These are phyloP conservation scores for Pyrenophora graminea DNA, from an alignment of 2,329 filamentous ascomycete genomes.

Conservation along the genomic window DNA sequence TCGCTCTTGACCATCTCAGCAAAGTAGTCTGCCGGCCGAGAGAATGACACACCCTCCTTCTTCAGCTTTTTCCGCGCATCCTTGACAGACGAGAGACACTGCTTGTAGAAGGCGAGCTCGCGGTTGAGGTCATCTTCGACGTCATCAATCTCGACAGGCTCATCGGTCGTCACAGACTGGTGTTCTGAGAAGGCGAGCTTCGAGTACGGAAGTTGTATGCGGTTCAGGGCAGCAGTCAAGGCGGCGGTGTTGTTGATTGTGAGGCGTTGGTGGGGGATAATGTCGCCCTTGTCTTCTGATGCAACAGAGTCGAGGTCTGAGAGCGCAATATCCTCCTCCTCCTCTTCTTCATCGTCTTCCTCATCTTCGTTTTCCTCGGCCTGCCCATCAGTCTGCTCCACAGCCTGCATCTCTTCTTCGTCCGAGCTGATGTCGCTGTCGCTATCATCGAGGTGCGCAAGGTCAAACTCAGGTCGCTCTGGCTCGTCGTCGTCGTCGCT, in stretches of 20 bases:
- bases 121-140: conserved; percentile 89
- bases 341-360: conserved; percentile 51
- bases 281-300: conserved; percentile 81
- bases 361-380: conserved; percentile 41
- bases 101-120: conserved; percentile 90
- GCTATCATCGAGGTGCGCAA: conserved; percentile 45
- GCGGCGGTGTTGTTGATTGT: conserved; percentile 97
- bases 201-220: conserved; percentile 72
- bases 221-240: conserved; percentile 76
- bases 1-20: conserved; percentile 99
- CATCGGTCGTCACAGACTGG: conserved; percentile 72
- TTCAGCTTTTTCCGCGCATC: conserved; percentile 74
- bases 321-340: conserved; percentile 75
- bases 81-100: conserved; percentile 79
- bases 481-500: conserved; percentile 40
- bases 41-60: conserved; percentile 82
- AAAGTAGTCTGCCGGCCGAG: conserved; percentile 91
- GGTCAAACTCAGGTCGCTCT: conserved; percentile 28
- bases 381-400: conserved; percentile 31
- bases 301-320: conserved; percentile 81
- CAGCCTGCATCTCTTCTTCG: conserved; percentile 35
- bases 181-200: conserved; percentile 80
- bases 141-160: conserved; percentile 75
- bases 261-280: conserved; percentile 86
- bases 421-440: conserved; percentile 49